A percentile compares a stretch with the other conserved stretches of the same genome.
Conservation (phyloP, 1,284 basidiomycete genomes). For the Cystobasidiaceae sp. region DNA sequence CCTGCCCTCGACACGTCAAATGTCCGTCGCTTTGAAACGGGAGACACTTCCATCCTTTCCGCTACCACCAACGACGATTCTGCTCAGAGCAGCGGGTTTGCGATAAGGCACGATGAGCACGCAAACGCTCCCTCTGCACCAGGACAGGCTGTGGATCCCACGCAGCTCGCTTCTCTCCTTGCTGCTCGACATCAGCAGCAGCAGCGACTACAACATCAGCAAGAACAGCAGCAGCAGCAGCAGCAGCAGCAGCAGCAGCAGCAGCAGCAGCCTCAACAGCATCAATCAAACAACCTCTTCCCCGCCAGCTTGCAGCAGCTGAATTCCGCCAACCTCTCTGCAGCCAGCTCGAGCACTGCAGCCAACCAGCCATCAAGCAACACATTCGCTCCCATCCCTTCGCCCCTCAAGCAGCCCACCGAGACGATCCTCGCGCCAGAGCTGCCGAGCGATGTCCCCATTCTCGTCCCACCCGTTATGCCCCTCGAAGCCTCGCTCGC, state of each 20-base stretch:
- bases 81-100: constrained; percentile 6
- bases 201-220: background rate
- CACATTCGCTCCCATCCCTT: constrained; percentile 13
- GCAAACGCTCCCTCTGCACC: background rate
- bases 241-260: too few species aligned
- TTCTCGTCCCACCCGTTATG: background rate
- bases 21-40: constrained; percentile 1
- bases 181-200: background rate
- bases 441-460: background rate
- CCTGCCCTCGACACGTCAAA: constrained; percentile 12
- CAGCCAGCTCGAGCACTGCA: too few species aligned
- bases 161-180: background rate
- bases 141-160: constrained; percentile 2
- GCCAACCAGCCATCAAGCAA: too few species aligned
- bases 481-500: background rate
- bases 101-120: background rate
- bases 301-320: too few species aligned
- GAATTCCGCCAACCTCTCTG: too few species aligned
- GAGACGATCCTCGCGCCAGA: constrained; percentile 25
- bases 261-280: too few species aligned
- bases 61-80: background rate
- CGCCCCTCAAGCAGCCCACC: constrained; percentile 24
- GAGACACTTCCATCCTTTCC: background rate
- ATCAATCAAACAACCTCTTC: too few species aligned
- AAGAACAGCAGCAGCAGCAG: too few species aligned